Evolutionary conservation across 1,284 basidiomycete genomes (phyloP), one percentile per base, ranked within the genome.

Genomic region (Malassezia furfur): DNA sequence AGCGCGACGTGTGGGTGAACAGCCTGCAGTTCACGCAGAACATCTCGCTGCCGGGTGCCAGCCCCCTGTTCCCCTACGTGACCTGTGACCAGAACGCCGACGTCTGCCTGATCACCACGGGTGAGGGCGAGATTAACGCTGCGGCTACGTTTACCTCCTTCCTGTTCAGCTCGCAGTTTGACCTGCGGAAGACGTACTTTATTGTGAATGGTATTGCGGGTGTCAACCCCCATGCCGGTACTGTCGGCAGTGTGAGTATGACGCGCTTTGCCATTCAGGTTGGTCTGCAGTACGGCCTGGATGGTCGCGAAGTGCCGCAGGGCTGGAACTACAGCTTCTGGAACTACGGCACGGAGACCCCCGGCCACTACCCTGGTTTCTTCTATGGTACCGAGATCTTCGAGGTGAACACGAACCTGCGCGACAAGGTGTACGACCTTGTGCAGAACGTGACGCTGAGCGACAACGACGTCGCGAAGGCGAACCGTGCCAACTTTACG

Each of bases 311-410:
- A 64, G 78, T 76, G 45, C 79, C 79, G 1, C 38, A 59, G n/a
- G 72, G 77, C 57, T 80, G 78, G 72, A 60, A 74, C 2, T 78
- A 78, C 1, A 79, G 78, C 1, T 80, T 79, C 66, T 76, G 78
- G 55, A 69, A 73, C 9, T 74, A 72, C 39, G 78, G 77, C 0
- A 70, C 78, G 4, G 61, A 43, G 22, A 61, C 60, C 15, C 78
- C 78, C 0, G 73, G 67, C 34, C 46, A 74, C 34, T 71, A 70
- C 46, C 75, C 78, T 1, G 54, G 56, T 10, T 60, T 61, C 30
- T 66, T 78, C 35, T 80, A 81, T 62, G 80, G 80, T 25, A 80
- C 79, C 12, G 80, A 81, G 69, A 76, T 81, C 9, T 81, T 78
- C 63, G 78, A 79, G 66, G 66, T 81, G 52, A 81, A 81, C 68